A percentile compares a stretch with the other conserved stretches of the same genome.
Evolutionary conservation across 2,329 filamentous ascomycete genomes (phyloP).

Genomic region (Colletotrichum cordylinicola): DNA sequence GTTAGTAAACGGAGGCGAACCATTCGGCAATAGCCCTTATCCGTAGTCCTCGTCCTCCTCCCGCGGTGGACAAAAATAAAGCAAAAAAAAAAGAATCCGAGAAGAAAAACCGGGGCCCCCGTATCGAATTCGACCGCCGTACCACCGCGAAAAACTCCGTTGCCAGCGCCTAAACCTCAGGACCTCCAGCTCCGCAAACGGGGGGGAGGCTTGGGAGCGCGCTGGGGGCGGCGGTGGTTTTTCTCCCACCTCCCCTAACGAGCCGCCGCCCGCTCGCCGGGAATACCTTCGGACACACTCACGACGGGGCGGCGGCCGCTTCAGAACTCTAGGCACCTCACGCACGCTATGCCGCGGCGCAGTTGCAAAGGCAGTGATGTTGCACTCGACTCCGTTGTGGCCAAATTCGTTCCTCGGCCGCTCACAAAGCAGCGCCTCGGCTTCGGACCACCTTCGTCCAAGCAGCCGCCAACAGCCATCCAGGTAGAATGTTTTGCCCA

Average conservation of each 20-base stretch:
- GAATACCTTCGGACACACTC: background rate
- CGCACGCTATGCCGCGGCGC: background rate
- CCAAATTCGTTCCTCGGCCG: background rate
- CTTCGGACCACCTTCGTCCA: background rate
- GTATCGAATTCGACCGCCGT: slow-evolving; percentile 9
- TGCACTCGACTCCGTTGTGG: background rate
- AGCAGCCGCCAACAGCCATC: background rate
- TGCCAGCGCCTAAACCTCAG: background rate
- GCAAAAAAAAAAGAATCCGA: background rate
- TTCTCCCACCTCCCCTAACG: background rate
- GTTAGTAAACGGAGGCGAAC: background rate
- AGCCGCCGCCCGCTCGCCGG: background rate
- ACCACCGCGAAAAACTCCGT: slow-evolving; percentile 16
- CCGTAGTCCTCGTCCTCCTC: background rate
- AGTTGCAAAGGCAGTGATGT: background rate
- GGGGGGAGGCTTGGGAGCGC: background rate
- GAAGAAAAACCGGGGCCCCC: background rate
- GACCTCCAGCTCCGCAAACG: slow-evolving; percentile 13
- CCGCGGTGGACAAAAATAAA: background rate
- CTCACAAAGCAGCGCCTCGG: background rate
- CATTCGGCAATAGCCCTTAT: background rate
- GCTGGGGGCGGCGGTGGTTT: background rate
- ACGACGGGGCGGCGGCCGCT: background rate
- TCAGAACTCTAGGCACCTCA: background rate
- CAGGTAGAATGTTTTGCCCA: background rate